phyloP scores from a whole-genome alignment of 140 eudicot species.

The Cichorium intybus region DNA sequence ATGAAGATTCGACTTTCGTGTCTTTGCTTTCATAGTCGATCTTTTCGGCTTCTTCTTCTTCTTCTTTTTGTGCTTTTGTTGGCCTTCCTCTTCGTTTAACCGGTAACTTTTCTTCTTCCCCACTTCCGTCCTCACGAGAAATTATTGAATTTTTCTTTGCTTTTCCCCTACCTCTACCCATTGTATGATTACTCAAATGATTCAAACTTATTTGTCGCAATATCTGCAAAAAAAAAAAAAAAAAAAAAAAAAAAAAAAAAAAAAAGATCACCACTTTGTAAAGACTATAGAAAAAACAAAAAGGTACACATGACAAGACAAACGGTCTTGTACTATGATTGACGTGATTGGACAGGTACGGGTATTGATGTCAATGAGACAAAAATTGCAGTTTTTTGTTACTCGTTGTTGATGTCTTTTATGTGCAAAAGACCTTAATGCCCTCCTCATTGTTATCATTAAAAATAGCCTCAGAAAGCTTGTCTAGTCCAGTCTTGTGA shows the following conservation, averaged over 20 bases:
- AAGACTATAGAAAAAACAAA: too few species aligned
- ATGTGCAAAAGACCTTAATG: not conserved
- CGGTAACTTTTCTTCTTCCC: conserved; percentile 71
- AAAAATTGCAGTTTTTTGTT: too few species aligned
- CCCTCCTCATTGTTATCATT: not conserved
- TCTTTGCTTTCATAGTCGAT: conserved; percentile 32
- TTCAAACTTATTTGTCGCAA: not conserved
- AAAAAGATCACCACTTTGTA: too few species aligned
- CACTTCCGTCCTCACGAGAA: conserved; percentile 61
- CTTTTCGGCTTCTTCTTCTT: conserved; percentile 63
- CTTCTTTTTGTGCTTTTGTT: conserved; percentile 65
- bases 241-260: too few species aligned
- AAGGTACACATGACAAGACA: not conserved
- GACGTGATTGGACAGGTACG: not conserved
- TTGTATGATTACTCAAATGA: conserved; percentile 23
- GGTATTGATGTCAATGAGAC: not conserved
- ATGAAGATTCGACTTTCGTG: conserved; percentile 24
- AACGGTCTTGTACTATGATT: not conserved
- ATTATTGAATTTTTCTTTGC: conserved; percentile 50
- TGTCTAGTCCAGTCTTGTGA: not conserved
- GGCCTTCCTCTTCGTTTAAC: conserved; percentile 88
- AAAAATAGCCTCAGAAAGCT: not conserved
- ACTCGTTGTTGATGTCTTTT: too few species aligned
- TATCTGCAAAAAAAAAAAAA: conserved; percentile 49
- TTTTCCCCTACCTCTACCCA: conserved; percentile 89